Evolutionary conservation across 2,329 filamentous ascomycete genomes (phyloP).

Genomic region (Delphinella strobiligena): DNA sequence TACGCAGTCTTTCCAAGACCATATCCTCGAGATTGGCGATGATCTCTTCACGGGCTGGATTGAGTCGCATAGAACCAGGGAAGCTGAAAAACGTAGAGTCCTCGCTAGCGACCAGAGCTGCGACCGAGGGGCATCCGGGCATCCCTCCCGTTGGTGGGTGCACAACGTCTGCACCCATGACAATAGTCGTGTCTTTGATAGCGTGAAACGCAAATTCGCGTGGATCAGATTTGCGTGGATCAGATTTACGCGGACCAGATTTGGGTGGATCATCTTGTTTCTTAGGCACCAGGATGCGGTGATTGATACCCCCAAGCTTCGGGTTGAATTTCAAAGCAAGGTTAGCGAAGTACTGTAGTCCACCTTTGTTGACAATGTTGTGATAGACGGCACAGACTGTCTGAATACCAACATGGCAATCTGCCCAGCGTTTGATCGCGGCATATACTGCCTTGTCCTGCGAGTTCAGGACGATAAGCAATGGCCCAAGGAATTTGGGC

Average conservation of each 20-base stretch:
- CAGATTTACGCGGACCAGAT: too few species aligned
- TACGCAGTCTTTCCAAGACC: slow-evolving; percentile 17
- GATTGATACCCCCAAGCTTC: slow-evolving; percentile 6
- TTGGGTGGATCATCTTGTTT: too few species aligned
- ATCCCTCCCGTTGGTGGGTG: slow-evolving; percentile 22
- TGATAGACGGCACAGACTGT: neutral
- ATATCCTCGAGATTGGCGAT: slow-evolving; percentile 18
- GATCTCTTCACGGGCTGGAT: slow-evolving; percentile 18
- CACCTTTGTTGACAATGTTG: neutral
- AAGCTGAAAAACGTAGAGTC: slow-evolving; percentile 21
- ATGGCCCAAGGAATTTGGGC: neutral
- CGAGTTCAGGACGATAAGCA: neutral
- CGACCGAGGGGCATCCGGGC: slow-evolving; percentile 24
- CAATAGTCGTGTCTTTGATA: slow-evolving; percentile 18
- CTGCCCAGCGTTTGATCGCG: neutral
- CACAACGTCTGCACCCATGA: slow-evolving; percentile 32
- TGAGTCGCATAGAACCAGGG: slow-evolving; percentile 25
- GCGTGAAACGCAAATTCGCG: neutral
- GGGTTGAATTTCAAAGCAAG: slow-evolving; percentile 9
- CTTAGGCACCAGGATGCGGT: neutral
- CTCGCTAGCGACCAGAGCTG: slow-evolving; percentile 28
- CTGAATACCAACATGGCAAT: neutral
- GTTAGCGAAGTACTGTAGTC: slow-evolving; percentile 3
- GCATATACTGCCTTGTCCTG: neutral
- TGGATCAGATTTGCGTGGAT: too few species aligned